A percentile compares a stretch with the other conserved stretches of the same genome.
Conservation (phyloP, 2,329 filamentous ascomycete genomes). For the Stagonosporopsis tanaceti region DNA sequence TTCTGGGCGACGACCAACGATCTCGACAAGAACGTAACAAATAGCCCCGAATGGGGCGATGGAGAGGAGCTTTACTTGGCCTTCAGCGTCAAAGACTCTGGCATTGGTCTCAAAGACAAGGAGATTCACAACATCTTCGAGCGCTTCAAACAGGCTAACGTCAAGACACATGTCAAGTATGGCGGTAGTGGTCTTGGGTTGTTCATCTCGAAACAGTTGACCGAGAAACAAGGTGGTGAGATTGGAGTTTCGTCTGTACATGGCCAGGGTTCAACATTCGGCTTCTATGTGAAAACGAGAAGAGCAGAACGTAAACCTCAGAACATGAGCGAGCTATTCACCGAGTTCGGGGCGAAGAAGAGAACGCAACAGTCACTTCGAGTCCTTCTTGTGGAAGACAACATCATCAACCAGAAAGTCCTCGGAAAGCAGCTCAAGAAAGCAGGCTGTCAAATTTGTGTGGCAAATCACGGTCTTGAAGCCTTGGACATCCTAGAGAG, state of each 20-base stretch:
- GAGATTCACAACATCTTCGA: slow-evolving; percentile 52
- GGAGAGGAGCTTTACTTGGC: slow-evolving; percentile 51
- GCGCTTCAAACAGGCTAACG: slow-evolving; percentile 47
- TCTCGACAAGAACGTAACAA: slow-evolving; percentile 33
- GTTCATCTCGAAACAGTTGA: slow-evolving; percentile 56
- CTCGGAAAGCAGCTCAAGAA: slow-evolving; percentile 48
- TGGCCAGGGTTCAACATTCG: slow-evolving; percentile 53
- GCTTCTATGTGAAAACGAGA: slow-evolving; percentile 54
- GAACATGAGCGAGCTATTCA: slow-evolving; percentile 15
- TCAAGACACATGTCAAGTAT: slow-evolving; percentile 52
- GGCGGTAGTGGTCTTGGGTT: slow-evolving; percentile 56
- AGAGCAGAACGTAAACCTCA: slow-evolving; percentile 28
- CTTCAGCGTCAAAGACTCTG: slow-evolving; percentile 51
- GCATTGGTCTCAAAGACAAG: slow-evolving; percentile 50
- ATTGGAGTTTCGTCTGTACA: slow-evolving; percentile 53
- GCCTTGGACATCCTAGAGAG: slow-evolving; percentile 44
- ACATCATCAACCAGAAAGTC: slow-evolving; percentile 50
- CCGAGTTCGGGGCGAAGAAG: slow-evolving; percentile 6
- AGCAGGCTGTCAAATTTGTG: slow-evolving; percentile 38
- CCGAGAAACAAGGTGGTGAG: slow-evolving; percentile 56
- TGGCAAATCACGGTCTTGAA: slow-evolving; percentile 50
- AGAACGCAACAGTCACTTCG: slow-evolving; percentile 22
- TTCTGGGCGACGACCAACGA: slow-evolving; percentile 43
- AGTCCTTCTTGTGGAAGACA: slow-evolving; percentile 51
- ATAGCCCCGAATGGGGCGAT: slow-evolving; percentile 45